These are phyloP conservation scores for Anisodus acutangulus DNA, from an alignment of 257 asterid species.

Conservation along the genomic window DNA sequence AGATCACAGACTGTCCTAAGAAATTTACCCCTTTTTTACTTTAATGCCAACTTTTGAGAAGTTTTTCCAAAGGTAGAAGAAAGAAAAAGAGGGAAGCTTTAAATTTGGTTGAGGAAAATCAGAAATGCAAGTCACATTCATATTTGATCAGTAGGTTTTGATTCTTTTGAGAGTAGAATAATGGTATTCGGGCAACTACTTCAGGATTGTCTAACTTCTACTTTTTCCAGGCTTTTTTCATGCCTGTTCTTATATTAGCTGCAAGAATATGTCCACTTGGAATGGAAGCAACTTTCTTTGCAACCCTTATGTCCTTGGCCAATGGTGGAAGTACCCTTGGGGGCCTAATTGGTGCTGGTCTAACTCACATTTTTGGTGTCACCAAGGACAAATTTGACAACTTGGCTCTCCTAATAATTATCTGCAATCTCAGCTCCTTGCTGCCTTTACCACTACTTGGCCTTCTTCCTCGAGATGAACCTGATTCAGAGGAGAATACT, in stretches of 20 bases:
- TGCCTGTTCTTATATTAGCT: conserved; percentile 97
- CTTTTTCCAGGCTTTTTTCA: conserved; percentile 73
- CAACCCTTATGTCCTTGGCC: conserved; percentile 92
- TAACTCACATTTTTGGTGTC: conserved; percentile 79
- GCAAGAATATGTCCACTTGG: conserved; percentile 95
- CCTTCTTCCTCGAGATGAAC: conserved; percentile 74
- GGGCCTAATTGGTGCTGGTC: conserved; percentile 90
- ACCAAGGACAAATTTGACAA: conserved; percentile 79
- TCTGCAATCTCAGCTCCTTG: conserved; percentile 90
- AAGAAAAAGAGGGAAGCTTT: background rate
- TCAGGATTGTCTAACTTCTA: background rate
- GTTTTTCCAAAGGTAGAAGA: background rate
- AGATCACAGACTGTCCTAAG: background rate
- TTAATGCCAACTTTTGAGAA: background rate
- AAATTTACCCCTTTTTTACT: conserved; percentile 2
- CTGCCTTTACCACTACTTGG: conserved; percentile 87
- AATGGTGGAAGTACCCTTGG: conserved; percentile 92
- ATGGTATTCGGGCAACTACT: background rate
- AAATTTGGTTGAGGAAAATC: background rate
- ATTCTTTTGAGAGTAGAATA: background rate
- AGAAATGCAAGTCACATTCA: background rate
- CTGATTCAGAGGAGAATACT: conserved; percentile 49
- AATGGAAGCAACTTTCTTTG: conserved; percentile 95
- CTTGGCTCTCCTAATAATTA: conserved; percentile 64
- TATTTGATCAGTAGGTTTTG: conserved; percentile 14